Evolutionary conservation across 1,284 basidiomycete species (phyloP), one percentile per base, ranked within the genome.

Genomic region (Stygiomarasmius scandens): DNA sequence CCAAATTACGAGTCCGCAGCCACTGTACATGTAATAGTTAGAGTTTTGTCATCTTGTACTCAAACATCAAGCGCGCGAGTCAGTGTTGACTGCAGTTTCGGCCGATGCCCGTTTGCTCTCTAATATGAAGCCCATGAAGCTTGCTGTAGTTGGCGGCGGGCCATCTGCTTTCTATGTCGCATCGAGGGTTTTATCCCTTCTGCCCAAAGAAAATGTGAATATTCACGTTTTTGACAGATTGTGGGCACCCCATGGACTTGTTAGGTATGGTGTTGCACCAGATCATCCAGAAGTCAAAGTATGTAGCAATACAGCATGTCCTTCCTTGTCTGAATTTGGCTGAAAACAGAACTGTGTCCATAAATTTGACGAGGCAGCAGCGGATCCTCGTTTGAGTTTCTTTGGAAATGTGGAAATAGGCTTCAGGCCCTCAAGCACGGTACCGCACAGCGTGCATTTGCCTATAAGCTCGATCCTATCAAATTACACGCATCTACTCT

Each of bases 251-350:
- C 93, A 97, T 69, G 97, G 97, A 0, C 82, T 99, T 0, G 95
- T 96, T 1, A 80, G 97, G 43, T 99, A 97, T 67, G 96, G 97
- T 1, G 97, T 99, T 6, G 97, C 97, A 9, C 96, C 97, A 41
- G 97, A 99, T 75, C 97, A 99, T 73, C 95, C 96, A 1, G 96
- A 99, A 77, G 96, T 99, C 69, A 99, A 98, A 83, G 95, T 90
- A 67, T 54, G 82, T 73, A 16, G 48, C 50, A 43, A 6, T 11
- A n/a, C n/a, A n/a, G n/a, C n/a, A 34, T 56, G 3, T 44, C 48
- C 10, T 44, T 52, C 57, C 16, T 34, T 50, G 24, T 36, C 20
- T 43, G 27, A 58, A 47, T 46, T 36, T 27, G 2, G 29, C 19
- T 38, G n/a, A 29, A 20, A 43, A 9, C 50, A 98, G 95, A 99